These are phyloP conservation scores for Pterothamnion heteromorphum DNA, from an alignment of 31 red algal species.

Conservation along the genomic window DNA sequence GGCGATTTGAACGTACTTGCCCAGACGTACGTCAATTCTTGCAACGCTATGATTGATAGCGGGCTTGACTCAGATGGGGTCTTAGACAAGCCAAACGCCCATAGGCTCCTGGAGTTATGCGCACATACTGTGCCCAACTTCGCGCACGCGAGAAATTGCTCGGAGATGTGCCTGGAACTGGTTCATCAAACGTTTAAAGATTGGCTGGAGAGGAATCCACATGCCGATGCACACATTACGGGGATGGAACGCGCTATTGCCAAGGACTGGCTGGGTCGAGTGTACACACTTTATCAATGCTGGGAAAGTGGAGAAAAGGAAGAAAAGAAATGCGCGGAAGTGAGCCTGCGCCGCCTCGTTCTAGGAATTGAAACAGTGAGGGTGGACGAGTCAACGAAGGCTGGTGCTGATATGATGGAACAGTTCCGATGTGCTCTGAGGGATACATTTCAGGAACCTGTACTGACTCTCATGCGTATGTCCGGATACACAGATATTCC, in stretches of 20 bases:
- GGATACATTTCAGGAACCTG: neutral
- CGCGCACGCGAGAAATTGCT: neutral
- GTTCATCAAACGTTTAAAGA: constrained; percentile 41
- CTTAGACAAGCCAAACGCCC: constrained; percentile 18
- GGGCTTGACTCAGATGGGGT: neutral
- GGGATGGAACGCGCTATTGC: neutral
- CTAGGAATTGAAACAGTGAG: neutral
- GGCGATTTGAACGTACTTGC: neutral
- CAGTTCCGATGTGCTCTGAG: neutral
- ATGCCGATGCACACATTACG: neutral
- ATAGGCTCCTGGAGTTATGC: neutral
- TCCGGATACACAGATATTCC: neutral
- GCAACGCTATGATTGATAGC: neutral
- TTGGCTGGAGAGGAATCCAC: neutral
- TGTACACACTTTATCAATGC: neutral
- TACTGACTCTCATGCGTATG: neutral
- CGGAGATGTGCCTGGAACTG: neutral
- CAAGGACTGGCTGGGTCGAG: neutral
- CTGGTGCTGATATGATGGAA: neutral
- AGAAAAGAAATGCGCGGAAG: neutral
- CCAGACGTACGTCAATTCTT: neutral
- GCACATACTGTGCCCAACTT: neutral
- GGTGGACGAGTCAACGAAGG: neutral
- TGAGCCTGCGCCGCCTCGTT: neutral
- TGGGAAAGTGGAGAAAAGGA: neutral